These are phyloP conservation scores for Geotrichum cucujoidarum DNA, from an alignment of 1,139 yeast genomes.

Conservation along the genomic window DNA sequence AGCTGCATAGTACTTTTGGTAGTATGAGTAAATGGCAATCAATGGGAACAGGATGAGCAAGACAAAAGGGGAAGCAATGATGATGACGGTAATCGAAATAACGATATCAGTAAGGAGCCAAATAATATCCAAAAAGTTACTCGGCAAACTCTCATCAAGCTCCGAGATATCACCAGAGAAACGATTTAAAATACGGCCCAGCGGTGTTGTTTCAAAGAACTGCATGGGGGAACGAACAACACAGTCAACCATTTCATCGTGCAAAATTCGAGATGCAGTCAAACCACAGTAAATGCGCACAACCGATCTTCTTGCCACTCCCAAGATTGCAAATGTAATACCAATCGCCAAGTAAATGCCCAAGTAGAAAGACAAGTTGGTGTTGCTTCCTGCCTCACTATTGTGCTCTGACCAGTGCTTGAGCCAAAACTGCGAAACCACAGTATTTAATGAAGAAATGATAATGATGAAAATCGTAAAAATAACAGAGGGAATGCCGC, in stretches of 20 bases:
- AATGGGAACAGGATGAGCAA: slow-evolving; percentile 45
- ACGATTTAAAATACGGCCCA: slow-evolving; percentile 65
- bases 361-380: slow-evolving; percentile 59
- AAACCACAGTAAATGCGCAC: slow-evolving; percentile 79
- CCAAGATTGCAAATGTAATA: slow-evolving; percentile 52
- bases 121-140: slow-evolving; percentile 42
- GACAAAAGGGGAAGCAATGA: slow-evolving; percentile 65
- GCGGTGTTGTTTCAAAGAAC: slow-evolving; percentile 62
- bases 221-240: slow-evolving; percentile 75
- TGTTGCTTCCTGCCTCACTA: slow-evolving; percentile 59
- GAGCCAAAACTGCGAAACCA: slow-evolving; percentile 72
- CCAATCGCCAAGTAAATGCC: slow-evolving; percentile 70
- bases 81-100: slow-evolving; percentile 63
- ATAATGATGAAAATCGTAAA: slow-evolving; percentile 43
- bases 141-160: slow-evolving; percentile 57
- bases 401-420: slow-evolving; percentile 84
- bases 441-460: slow-evolving; percentile 47
- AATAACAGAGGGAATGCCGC: slow-evolving; percentile 64
- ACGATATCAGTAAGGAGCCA: slow-evolving; percentile 50
- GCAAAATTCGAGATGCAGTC: slow-evolving; percentile 72
- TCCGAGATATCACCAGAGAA: slow-evolving; percentile 68
- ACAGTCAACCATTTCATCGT: slow-evolving; percentile 69
- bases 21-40: slow-evolving; percentile 62
- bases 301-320: slow-evolving; percentile 58
- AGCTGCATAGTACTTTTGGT: slow-evolving; percentile 78